phyloP scores from a whole-genome alignment of 2,329 filamentous ascomycete genomes.

The Paramyrothecium sp. region DNA sequence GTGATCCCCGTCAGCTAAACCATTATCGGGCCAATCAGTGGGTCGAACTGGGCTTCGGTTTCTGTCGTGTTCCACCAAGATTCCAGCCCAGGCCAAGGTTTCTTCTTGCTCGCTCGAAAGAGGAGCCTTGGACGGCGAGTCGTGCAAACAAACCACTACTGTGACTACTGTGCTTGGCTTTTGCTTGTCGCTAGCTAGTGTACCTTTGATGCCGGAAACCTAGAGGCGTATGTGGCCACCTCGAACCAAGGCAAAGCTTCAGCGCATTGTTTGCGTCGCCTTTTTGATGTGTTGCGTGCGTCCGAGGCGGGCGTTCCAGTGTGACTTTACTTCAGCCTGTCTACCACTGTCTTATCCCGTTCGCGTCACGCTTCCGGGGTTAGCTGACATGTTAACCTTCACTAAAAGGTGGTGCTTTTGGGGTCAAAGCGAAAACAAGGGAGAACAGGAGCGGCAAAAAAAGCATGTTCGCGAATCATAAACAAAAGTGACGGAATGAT shows the following conservation, averaged over 20 bases:
- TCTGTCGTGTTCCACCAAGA: constrained; percentile 14
- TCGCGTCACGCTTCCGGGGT: neutral
- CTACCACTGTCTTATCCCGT: neutral
- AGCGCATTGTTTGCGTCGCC: no score
- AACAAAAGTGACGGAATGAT: neutral
- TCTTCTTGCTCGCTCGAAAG: neutral
- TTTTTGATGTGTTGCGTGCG: no score
- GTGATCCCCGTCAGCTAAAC: constrained; percentile 1
- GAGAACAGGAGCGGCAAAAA: neutral
- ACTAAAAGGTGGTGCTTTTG: neutral
- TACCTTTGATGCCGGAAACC: neutral
- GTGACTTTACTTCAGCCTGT: neutral
- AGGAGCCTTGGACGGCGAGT: neutral
- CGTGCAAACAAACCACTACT: neutral
- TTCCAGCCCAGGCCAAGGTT: constrained; percentile 10
- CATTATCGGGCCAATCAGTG: constrained; percentile 14
- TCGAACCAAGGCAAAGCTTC: no score
- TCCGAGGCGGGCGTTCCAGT: neutral
- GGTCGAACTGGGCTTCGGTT: constrained; percentile 7
- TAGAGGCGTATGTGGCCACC: neutral
- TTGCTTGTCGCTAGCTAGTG: neutral
- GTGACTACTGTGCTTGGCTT: neutral
- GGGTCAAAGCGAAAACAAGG: neutral
- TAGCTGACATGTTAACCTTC: neutral
- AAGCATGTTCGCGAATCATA: neutral